Conservation (phyloP, 768 basidiomycete genomes). For the Macrolepiota albuminosa region DNA sequence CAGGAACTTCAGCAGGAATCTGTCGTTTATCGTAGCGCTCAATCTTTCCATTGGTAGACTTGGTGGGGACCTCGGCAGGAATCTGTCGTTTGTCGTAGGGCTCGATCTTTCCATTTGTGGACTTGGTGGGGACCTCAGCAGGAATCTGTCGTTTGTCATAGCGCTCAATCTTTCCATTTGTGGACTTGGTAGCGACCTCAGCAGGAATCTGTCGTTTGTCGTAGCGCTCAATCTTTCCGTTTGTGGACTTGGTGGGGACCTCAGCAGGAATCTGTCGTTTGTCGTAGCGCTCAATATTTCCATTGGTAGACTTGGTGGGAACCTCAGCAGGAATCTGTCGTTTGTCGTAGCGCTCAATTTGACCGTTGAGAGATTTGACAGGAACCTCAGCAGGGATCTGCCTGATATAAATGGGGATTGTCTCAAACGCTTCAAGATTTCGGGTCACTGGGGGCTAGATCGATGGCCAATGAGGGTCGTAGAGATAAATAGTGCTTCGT, state of each 20-base stretch:
- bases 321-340: constrained; percentile 21
- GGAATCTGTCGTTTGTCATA: constrained; percentile 18
- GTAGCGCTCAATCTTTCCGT: constrained; percentile 20
- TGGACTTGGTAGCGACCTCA: constrained; percentile 22
- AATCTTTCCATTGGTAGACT: neutral
- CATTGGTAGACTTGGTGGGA: constrained; percentile 20
- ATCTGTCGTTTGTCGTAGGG: constrained; percentile 17
- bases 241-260: constrained; percentile 25
- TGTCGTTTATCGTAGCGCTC: neutral
- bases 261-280: constrained; percentile 20
- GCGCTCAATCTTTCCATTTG: constrained; percentile 14
- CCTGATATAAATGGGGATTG: constrained; percentile 40
- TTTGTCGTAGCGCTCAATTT: constrained; percentile 16
- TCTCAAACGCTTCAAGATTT: constrained; percentile 29
- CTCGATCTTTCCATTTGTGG: constrained; percentile 27
- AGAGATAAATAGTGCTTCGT: too few relatives aligned
- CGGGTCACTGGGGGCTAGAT: constrained; percentile 25
- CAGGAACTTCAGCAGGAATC: neutral
- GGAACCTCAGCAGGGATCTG: constrained; percentile 27
- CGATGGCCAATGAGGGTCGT: constrained; percentile 11
- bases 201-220: constrained; percentile 20
- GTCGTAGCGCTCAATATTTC: constrained; percentile 15
- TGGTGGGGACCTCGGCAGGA: neutral
- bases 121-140: constrained; percentile 18
- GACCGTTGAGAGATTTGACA: constrained; percentile 19